Evolutionary conservation across 2,329 filamentous ascomycete species (phyloP).

Genomic region (Xylaria sp.): DNA sequence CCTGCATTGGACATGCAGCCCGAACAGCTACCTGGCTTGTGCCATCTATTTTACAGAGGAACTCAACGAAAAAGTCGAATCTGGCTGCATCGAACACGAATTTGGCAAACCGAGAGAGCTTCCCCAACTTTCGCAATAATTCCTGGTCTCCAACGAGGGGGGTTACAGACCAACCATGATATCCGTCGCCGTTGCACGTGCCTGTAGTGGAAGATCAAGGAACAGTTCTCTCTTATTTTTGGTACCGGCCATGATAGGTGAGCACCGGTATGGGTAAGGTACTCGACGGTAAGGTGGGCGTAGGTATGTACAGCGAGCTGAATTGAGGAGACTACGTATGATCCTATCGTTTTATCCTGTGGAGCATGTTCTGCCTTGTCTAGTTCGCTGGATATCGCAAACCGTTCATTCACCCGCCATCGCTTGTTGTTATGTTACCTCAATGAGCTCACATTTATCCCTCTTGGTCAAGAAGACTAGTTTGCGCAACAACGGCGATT

Average conservation of each 20-base stretch:
- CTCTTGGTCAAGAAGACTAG: conserved; percentile 10
- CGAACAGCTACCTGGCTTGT: conserved; percentile 17
- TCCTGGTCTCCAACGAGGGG: conserved; percentile 15
- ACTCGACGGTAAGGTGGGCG: conserved; percentile 3
- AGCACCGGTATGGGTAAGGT: conserved; percentile 27
- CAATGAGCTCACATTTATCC: conserved; percentile 1
- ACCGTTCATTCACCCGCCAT: conserved; percentile 3
- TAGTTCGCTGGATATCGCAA: background rate
- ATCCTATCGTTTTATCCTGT: conserved; percentile 1
- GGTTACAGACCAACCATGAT: conserved; percentile 15
- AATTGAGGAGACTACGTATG: background rate
- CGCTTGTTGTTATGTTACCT: conserved; percentile 3
- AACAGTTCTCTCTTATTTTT: conserved; percentile 12
- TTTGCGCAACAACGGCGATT: conserved; percentile 30
- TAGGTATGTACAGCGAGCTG: conserved; percentile 14
- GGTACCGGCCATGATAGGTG: conserved; percentile 20
- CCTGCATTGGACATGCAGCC: conserved; percentile 35
- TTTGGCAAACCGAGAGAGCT: conserved; percentile 14
- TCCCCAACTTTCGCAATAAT: conserved; percentile 2
- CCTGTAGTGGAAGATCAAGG: conserved; percentile 14
- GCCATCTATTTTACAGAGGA: conserved; percentile 17
- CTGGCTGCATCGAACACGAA: conserved; percentile 17
- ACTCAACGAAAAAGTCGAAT: conserved; percentile 17
- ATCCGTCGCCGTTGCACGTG: conserved; percentile 21
- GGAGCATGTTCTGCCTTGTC: conserved; percentile 4